These are phyloP conservation scores for Ustulina deusta DNA, from an alignment of 2,329 filamentous ascomycete species.

Conservation along the genomic window DNA sequence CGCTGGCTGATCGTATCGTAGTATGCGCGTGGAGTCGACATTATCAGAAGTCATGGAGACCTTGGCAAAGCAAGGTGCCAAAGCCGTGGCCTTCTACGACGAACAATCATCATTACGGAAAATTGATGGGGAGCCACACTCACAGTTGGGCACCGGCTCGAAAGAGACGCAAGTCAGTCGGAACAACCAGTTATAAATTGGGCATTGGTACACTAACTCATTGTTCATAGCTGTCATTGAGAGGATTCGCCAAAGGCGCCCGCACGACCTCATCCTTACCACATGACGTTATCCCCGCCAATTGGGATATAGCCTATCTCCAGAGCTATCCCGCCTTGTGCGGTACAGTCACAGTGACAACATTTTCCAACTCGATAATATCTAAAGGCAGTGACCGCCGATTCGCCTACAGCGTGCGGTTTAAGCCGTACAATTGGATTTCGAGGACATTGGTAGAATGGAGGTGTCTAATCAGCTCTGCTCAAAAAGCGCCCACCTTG, in stretches of 20 bases:
- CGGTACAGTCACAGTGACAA: constrained; percentile 3
- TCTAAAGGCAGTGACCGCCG: neutral
- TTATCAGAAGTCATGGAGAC: constrained; percentile 20
- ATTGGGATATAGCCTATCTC: neutral
- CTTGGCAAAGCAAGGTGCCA: constrained; percentile 17
- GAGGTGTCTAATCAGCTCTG: constrained; percentile 16
- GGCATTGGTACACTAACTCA: neutral
- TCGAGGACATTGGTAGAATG: constrained; percentile 29
- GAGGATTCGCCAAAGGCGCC: neutral
- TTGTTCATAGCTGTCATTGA: neutral
- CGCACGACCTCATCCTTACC: neutral
- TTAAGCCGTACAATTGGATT: constrained; percentile 34
- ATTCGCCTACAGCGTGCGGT: constrained; percentile 25
- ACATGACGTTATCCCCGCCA: neutral
- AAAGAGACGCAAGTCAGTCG: neutral
- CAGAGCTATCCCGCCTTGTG: neutral
- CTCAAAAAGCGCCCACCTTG: neutral
- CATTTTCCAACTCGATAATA: neutral
- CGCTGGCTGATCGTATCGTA: neutral
- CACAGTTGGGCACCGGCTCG: neutral
- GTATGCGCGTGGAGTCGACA: constrained; percentile 19
- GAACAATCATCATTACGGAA: neutral
- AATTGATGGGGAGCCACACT: neutral
- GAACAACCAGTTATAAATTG: neutral
- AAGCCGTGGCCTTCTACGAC: constrained; percentile 18